Conservation (phyloP, 163 green algal genomes). For the Coccomyxa subellipsoidea region DNA sequence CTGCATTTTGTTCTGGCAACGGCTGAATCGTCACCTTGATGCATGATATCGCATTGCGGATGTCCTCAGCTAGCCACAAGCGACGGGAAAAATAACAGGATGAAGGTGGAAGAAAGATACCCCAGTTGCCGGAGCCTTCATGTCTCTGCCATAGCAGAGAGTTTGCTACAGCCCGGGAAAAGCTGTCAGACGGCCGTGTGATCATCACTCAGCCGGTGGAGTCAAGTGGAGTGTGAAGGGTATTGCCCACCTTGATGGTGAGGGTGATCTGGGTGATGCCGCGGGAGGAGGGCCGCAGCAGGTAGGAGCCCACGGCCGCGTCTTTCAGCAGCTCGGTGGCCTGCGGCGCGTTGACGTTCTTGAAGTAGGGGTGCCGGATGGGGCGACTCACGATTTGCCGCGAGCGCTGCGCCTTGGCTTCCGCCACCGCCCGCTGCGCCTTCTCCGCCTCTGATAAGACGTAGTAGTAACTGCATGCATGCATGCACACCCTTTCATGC, state of each 20-base stretch:
- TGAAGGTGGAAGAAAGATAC: too few relatives aligned
- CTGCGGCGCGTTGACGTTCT: slow-evolving; percentile 55
- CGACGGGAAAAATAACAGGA: too few relatives aligned
- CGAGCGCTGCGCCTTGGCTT: background rate
- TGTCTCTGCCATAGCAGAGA: too few relatives aligned
- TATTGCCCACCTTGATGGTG: slow-evolving; percentile 27
- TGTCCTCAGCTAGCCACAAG: too few relatives aligned
- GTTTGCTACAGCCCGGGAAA: too few relatives aligned
- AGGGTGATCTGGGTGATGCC: slow-evolving; percentile 33
- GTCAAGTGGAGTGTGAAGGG: background rate
- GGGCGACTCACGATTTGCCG: slow-evolving; percentile 38
- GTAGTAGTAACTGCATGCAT: slow-evolving; percentile 13
- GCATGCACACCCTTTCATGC: too few relatives aligned
- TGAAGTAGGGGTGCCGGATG: slow-evolving; percentile 79
- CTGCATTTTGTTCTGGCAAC: too few relatives aligned
- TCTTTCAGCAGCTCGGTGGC: slow-evolving; percentile 26
- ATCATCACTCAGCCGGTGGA: too few relatives aligned
- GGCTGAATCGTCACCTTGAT: too few relatives aligned
- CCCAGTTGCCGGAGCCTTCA: too few relatives aligned
- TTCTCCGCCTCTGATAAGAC: slow-evolving; percentile 19
- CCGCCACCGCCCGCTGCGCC: background rate
- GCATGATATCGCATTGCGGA: too few relatives aligned
- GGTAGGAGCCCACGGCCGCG: background rate
- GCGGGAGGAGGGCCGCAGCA: slow-evolving; percentile 26
- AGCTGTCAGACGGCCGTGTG: too few relatives aligned